These are phyloP conservation scores for Vitis hybrid DNA, from an alignment of 177 flowering plant genomes.

Conservation along the genomic window DNA sequence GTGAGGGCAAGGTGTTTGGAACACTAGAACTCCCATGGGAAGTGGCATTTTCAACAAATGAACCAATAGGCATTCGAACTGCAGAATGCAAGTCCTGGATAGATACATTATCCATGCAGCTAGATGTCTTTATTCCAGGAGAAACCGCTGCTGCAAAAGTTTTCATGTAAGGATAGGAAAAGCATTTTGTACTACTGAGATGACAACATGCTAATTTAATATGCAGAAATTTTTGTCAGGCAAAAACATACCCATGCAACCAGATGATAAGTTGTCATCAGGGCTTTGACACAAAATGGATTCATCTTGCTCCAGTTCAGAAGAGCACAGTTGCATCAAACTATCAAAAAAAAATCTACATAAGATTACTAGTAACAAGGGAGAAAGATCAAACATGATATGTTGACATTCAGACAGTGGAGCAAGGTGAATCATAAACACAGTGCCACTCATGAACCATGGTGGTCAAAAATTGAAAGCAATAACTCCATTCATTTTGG, in stretches of 20 bases:
- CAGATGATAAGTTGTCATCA: conserved; percentile 18
- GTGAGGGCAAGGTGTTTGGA: conserved; percentile 14
- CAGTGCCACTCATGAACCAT: neutral
- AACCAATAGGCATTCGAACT: neutral
- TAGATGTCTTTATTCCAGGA: conserved; percentile 16
- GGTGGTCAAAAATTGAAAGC: neutral
- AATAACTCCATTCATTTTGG: neutral
- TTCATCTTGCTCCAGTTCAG: conserved; percentile 30
- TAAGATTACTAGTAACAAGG: neutral
- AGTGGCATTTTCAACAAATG: conserved; percentile 10
- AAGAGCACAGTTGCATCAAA: conserved; percentile 24
- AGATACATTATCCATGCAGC: conserved; percentile 16
- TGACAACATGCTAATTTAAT: neutral
- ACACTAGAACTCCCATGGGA: conserved; percentile 17
- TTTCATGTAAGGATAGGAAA: conserved; percentile 3
- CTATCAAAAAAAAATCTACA: conserved; percentile 10
- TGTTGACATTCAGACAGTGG: neutral
- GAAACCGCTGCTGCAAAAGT: conserved; percentile 12
- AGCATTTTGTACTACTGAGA: neutral
- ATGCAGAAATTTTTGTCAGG: neutral
- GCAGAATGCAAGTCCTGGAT: conserved; percentile 12
- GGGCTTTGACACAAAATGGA: conserved; percentile 20
- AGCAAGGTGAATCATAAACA: neutral
- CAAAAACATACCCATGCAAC: conserved; percentile 23
- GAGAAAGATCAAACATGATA: neutral